A percentile compares a stretch with the other conserved stretches of the same genome.
phyloP scores from a whole-genome alignment of 495 filamentous ascomycete genomes.

The Ascobolus immersus region DNA sequence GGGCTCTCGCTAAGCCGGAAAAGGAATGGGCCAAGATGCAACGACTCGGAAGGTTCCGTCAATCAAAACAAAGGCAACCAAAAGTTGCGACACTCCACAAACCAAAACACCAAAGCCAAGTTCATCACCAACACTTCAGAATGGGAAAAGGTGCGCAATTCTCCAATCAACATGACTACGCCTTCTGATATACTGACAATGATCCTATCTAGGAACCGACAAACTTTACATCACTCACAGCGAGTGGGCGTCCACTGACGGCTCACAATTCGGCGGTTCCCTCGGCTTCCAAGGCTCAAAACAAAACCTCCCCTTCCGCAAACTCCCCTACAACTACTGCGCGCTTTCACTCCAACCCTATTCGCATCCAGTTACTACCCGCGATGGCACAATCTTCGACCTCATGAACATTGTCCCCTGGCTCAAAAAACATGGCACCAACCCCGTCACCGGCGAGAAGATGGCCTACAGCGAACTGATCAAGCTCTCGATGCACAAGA shows the following conservation, averaged over 20 bases:
- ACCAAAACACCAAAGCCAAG: background rate
- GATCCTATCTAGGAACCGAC: conserved; percentile 27
- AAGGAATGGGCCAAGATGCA: no score
- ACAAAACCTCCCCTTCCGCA: conserved; percentile 44
- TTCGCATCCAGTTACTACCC: conserved; percentile 59
- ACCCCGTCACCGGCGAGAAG: conserved; percentile 60
- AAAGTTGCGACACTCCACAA: no score
- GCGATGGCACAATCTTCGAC: conserved; percentile 58
- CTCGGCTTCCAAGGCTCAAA: conserved; percentile 18
- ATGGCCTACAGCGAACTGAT: conserved; percentile 63
- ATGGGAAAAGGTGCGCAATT: conserved; percentile 35
- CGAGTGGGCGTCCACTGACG: conserved; percentile 82
- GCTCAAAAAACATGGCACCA: conserved; percentile 78
- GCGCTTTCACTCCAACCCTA: conserved; percentile 84
- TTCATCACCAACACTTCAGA: background rate
- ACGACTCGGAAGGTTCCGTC: no score
- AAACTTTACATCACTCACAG: conserved; percentile 54
- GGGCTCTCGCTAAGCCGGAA: no score
- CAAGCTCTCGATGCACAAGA: conserved; percentile 74
- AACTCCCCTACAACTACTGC: conserved; percentile 94
- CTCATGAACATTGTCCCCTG: conserved; percentile 68
- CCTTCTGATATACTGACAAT: background rate
- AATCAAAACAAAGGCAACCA: no score
- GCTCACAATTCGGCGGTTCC: conserved; percentile 37
- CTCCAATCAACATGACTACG: background rate